phyloP scores from a whole-genome alignment of 345 rosid genomes.

The Bretschneidera sinensis region DNA sequence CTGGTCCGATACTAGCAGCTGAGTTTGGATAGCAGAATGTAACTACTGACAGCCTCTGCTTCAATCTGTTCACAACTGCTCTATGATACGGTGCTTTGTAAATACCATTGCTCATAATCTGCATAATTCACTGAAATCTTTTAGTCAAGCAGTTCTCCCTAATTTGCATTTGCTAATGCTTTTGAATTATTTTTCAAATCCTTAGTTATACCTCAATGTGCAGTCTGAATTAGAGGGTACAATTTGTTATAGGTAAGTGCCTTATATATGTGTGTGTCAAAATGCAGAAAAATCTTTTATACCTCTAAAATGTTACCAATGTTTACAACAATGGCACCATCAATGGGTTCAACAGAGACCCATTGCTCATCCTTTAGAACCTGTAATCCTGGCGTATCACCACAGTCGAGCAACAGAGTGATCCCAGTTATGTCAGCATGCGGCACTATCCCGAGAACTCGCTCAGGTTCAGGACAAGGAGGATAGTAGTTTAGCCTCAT shows the following conservation, averaged over 20 bases:
- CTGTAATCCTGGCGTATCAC: conserved; percentile 32
- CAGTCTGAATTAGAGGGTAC: too few species aligned
- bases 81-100: conserved; percentile 48
- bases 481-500: conserved; percentile 49
- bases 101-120: conserved; percentile 36
- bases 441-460: conserved; percentile 32
- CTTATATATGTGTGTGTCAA: too few species aligned
- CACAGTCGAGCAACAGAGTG: conserved; percentile 27
- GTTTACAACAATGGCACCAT: conserved; percentile 32
- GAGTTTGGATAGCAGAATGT: conserved; percentile 33
- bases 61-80: conserved; percentile 33
- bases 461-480: conserved; percentile 24
- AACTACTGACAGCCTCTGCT: conserved; percentile 29
- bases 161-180: too few species aligned
- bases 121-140: neutral
- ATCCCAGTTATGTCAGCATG: conserved; percentile 37
- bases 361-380: conserved; percentile 29
- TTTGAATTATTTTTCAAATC: too few species aligned
- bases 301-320: conserved; percentile 37
- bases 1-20: conserved; percentile 29
- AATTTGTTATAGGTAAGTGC: too few species aligned
- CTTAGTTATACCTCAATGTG: too few species aligned
- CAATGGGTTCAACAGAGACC: conserved; percentile 27
- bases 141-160: too few species aligned
- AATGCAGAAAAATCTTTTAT: neutral